Evolutionary conservation across 1,139 yeast genomes (phyloP).

Genomic region (Protomyces macrosporus): DNA sequence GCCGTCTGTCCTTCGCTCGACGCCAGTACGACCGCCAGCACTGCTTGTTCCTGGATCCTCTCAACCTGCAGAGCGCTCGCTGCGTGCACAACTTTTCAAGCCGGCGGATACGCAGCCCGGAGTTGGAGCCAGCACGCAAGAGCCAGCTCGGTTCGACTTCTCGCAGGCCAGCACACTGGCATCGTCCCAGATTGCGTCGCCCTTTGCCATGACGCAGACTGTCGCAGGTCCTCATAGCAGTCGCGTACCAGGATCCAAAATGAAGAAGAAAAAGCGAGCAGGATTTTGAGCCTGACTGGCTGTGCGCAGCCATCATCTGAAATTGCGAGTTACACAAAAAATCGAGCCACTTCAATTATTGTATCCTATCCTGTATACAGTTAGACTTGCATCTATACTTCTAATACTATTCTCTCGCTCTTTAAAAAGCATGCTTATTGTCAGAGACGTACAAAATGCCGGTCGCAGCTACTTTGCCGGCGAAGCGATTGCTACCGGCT

Average conservation of each 20-base stretch:
- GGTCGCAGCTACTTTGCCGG: conserved; percentile 64
- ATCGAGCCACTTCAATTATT: neutral
- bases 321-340: neutral
- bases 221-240: neutral
- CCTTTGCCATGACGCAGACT: neutral
- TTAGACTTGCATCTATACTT: neutral
- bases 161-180: neutral
- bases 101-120: too few relatives aligned
- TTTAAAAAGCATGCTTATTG: conserved; percentile 12
- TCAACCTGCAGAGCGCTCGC: neutral
- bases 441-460: conserved; percentile 39
- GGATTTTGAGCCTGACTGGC: neutral
- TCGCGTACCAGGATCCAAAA: neutral
- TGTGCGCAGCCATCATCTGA: neutral
- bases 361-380: too few relatives aligned
- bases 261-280: neutral
- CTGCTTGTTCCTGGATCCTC: neutral
- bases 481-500: conserved; percentile 42
- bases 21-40: neutral
- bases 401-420: neutral
- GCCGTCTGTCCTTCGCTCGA: neutral
- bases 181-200: neutral
- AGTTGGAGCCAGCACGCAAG: neutral
- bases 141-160: neutral
- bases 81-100: neutral